Evolutionary conservation across 1,284 basidiomycete genomes (phyloP).

Genomic region (Trametes hirsuta): DNA sequence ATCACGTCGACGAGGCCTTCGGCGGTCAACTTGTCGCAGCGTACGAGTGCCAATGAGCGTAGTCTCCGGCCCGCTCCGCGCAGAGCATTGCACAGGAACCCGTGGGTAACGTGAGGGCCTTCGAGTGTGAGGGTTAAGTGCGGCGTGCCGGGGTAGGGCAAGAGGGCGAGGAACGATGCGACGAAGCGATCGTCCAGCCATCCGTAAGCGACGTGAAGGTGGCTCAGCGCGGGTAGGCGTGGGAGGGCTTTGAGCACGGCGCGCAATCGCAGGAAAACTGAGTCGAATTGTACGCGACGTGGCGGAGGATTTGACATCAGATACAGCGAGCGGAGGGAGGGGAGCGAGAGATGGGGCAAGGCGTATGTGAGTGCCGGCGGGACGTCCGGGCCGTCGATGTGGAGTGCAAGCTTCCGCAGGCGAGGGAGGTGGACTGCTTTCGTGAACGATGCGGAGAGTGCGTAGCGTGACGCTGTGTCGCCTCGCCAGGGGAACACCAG

Average conservation of each 20-base stretch:
- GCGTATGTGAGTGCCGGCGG: constrained; percentile 32
- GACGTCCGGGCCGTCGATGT: constrained; percentile 31
- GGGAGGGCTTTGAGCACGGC: constrained; percentile 33
- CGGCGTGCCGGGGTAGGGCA: constrained; percentile 27
- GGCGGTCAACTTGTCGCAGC: constrained; percentile 27
- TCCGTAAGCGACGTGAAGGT: constrained; percentile 32
- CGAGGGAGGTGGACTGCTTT: constrained; percentile 25
- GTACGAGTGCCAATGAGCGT: constrained; percentile 30
- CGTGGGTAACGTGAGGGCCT: constrained; percentile 28
- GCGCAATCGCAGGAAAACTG: constrained; percentile 30
- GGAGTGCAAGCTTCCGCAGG: constrained; percentile 27
- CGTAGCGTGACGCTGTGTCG: constrained; percentile 21
- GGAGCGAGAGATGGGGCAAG: constrained; percentile 29
- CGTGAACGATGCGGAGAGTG: constrained; percentile 22
- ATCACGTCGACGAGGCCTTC: constrained; percentile 30
- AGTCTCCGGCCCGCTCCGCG: constrained; percentile 21
- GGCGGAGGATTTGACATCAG: constrained; percentile 19
- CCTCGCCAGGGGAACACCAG: constrained; percentile 31
- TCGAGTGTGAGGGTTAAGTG: constrained; percentile 33
- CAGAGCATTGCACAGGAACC: constrained; percentile 24
- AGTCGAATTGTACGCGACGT: constrained; percentile 6
- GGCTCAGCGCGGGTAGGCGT: constrained; percentile 27
- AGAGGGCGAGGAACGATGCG: constrained; percentile 28
- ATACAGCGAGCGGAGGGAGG: constrained; percentile 29
- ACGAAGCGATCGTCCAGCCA: constrained; percentile 37